A percentile compares a stretch with the other conserved stretches of the same genome.
These are phyloP conservation scores for Xylaria sp. DNA, from an alignment of 495 filamentous ascomycete genomes.

Conservation along the genomic window DNA sequence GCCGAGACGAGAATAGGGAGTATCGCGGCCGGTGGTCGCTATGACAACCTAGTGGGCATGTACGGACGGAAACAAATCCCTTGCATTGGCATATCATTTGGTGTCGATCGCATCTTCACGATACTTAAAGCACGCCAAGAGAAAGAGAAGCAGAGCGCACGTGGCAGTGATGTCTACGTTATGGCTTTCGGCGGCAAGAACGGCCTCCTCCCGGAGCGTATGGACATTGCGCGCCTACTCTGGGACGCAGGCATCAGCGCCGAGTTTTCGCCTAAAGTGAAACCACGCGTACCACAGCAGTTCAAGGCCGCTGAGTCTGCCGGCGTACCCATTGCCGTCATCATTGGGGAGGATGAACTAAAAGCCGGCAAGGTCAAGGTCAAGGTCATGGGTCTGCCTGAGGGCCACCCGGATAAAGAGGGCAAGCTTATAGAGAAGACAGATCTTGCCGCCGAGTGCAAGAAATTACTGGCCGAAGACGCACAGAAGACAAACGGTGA, in stretches of 20 bases:
- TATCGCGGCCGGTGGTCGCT: conserved; percentile 80
- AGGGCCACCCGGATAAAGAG: conserved; percentile 86
- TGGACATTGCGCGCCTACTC: conserved; percentile 72
- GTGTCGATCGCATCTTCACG: conserved; percentile 93
- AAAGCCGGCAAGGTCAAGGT: conserved; percentile 77
- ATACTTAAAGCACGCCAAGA: conserved; percentile 82
- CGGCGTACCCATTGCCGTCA: conserved; percentile 75
- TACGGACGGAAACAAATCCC: conserved; percentile 89
- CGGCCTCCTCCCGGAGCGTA: conserved; percentile 80
- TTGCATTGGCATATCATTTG: conserved; percentile 93
- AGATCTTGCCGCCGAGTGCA: conserved; percentile 69
- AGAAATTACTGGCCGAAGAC: conserved; percentile 42
- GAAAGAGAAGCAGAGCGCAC: conserved; percentile 58
- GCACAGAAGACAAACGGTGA: conserved; percentile 22
- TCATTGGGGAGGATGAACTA: conserved; percentile 82
- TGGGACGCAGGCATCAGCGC: conserved; percentile 86
- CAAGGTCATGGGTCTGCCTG: conserved; percentile 81
- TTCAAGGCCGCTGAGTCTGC: conserved; percentile 80
- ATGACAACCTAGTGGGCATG: conserved; percentile 94
- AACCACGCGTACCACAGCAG: conserved; percentile 78
- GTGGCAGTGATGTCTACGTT: conserved; percentile 80
- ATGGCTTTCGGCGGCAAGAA: conserved; percentile 93
- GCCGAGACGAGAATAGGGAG: conserved; percentile 65
- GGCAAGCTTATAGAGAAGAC: conserved; percentile 71
- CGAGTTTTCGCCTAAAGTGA: conserved; percentile 80